Base-by-base conservation (phyloP, 495 filamentous ascomycete genomes). In the Lophiotrema nucula region DNA sequence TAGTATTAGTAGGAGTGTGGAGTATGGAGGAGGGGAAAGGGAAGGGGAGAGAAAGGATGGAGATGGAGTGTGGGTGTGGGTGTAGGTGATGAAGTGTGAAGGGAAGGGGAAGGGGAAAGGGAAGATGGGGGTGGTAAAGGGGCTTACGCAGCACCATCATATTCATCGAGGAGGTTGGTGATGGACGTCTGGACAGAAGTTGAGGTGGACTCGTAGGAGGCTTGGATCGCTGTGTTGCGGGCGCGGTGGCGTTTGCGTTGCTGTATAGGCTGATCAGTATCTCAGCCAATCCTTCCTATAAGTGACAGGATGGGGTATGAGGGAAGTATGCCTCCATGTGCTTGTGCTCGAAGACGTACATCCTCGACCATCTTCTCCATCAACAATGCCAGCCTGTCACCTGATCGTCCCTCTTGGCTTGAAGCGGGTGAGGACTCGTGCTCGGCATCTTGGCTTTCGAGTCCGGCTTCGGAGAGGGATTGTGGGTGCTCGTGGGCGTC, bases 71-170 rank as follows among this genome's bases (percentile, higher is more conserved):
- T 53, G 49, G 3, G 3, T 21, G 3, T 39, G 12, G 46, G 28
- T 19, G 16, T 8, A 11, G 3, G 18, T 31, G 37, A 27, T 21
- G n/a, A 38, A 13, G 16, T 6, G 27, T 10, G 23, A 25, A n/a
- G 24, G 8, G 49, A 4, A 42, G 16, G 18, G 23, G 13, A 24
- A 42, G 41, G 26, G 45, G 25, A 22, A 25, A 37, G 16, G 21
- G 6, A 31, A 35, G 28, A 47, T 18, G 25, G 41, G 43, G 42
- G 4, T 23, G 16, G 22, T 4, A 23, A 4, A 8, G 23, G 13
- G 28, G 22, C 49, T 48, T 48, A 64, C 60, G 43, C 8, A 44
- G 47, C 19, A 3, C 48, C 18, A 16, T 65, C 50, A 15, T 60
- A 52, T 6, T 56, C 39, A 23, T 50, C 50, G 39, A 60, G 56